phyloP scores from a whole-genome alignment of 495 filamentous ascomycete species.

The Monascus purpureus region DNA sequence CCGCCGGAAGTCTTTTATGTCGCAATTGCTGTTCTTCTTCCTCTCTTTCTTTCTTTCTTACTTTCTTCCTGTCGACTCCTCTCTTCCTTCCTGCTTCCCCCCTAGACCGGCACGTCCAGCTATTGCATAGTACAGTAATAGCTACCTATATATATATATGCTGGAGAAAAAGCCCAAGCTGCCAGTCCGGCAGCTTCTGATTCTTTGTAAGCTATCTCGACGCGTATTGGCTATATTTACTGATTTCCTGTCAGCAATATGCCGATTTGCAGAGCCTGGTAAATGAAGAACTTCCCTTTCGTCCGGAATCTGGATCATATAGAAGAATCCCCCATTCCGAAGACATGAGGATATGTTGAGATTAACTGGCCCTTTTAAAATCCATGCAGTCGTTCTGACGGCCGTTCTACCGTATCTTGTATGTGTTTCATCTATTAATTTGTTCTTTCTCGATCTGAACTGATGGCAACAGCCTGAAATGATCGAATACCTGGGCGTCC shows the following conservation, averaged over 20 bases:
- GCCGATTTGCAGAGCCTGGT: constrained; percentile 72
- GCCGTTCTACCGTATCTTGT: constrained; percentile 78
- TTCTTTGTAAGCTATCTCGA: constrained; percentile 45
- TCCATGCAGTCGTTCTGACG: constrained; percentile 54
- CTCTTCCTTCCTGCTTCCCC: background rate
- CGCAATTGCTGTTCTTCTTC: constrained; percentile 1
- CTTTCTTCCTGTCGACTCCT: constrained; percentile 1
- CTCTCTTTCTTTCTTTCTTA: constrained; percentile 1
- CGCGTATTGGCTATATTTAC: background rate
- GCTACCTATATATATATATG: constrained; percentile 2
- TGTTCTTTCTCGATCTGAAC: background rate
- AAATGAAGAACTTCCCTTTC: constrained; percentile 6
- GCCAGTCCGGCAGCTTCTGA: constrained; percentile 39
- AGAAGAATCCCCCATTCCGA: no score
- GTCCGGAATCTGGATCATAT: no score
- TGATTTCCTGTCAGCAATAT: constrained; percentile 28
- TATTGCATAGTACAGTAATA: no score
- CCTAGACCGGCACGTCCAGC: no score
- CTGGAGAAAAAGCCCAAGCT: constrained; percentile 23
- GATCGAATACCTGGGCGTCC: constrained; percentile 66
- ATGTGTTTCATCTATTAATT: constrained; percentile 4
- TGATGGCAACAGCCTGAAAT: constrained; percentile 66
- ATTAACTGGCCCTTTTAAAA: no score
- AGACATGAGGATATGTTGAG: no score
- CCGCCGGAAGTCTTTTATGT: no score